Conservation (phyloP, 225 moss, liverwort and hornwort genomes). For the Physcomitrium patens region DNA sequence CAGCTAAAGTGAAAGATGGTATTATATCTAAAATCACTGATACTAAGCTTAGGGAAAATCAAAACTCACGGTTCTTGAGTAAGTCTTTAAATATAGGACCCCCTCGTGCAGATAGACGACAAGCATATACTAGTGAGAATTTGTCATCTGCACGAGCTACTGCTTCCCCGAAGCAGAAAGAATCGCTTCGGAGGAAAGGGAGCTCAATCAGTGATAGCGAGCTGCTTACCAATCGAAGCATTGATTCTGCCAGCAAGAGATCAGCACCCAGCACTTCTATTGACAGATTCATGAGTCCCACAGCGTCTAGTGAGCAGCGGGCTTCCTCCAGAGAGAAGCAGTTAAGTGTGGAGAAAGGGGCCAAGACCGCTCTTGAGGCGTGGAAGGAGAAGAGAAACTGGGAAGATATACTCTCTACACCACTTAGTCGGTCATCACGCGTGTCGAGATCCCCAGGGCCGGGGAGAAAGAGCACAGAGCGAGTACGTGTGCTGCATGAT, state of each 20-base stretch:
- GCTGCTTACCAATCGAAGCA: constrained; percentile 33
- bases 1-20: constrained; percentile 38
- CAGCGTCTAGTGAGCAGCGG: constrained; percentile 47
- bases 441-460: constrained; percentile 42
- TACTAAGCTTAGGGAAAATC: constrained; percentile 30
- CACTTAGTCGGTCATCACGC: constrained; percentile 32
- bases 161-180: constrained; percentile 17
- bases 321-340: constrained; percentile 36
- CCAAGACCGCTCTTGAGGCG: constrained; percentile 36
- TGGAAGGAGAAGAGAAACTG: constrained; percentile 63
- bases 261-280: constrained; percentile 23
- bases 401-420: constrained; percentile 47
- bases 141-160: neutral
- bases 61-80: constrained; percentile 25
- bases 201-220: constrained; percentile 25
- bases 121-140: constrained; percentile 27
- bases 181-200: constrained; percentile 28
- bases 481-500: constrained; percentile 39
- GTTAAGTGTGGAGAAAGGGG: constrained; percentile 27
- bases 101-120: constrained; percentile 46
- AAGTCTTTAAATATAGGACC: constrained; percentile 43
- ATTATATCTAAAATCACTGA: constrained; percentile 30
- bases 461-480: constrained; percentile 42
- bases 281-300: constrained; percentile 53
- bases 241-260: constrained; percentile 32